phyloP scores from a whole-genome alignment of 345 rosid species.

The Passiflora organensis region DNA sequence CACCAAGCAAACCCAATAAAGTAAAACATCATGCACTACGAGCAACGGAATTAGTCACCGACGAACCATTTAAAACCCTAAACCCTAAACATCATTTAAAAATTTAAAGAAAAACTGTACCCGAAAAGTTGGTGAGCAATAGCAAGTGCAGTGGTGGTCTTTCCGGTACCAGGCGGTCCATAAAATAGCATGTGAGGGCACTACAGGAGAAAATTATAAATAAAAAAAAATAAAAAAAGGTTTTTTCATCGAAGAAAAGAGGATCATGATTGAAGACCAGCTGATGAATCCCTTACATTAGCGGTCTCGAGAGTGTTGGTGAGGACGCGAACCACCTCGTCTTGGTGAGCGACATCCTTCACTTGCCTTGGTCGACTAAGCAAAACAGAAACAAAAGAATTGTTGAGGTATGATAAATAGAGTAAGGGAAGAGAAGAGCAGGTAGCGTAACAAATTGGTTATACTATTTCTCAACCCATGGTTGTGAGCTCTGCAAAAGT shows the following conservation, averaged over 20 bases:
- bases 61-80: too few relatives aligned
- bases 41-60: too few relatives aligned
- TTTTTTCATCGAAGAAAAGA: not conserved
- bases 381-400: not conserved
- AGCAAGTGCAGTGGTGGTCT: conserved; percentile 95
- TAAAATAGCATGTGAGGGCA: conserved; percentile 97
- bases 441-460: not conserved
- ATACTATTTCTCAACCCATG: conserved; percentile 95
- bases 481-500: conserved; percentile 71
- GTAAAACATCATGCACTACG: too few relatives aligned
- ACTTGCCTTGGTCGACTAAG: conserved; percentile 85
- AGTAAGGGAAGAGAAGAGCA: not conserved
- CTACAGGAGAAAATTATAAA: conserved; percentile 27
- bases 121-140: conserved; percentile 91
- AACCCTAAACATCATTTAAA: too few relatives aligned
- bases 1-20: not conserved
- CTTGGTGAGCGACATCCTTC: conserved; percentile 92
- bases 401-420: not conserved
- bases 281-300: conserved; percentile 29
- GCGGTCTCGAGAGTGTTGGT: conserved; percentile 88
- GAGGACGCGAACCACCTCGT: conserved; percentile 96
- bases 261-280: not conserved
- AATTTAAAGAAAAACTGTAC: too few relatives aligned
- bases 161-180: conserved; percentile 96
- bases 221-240: not conserved